phyloP scores from a whole-genome alignment of 129 eudicot species.

The Logfia minima region DNA sequence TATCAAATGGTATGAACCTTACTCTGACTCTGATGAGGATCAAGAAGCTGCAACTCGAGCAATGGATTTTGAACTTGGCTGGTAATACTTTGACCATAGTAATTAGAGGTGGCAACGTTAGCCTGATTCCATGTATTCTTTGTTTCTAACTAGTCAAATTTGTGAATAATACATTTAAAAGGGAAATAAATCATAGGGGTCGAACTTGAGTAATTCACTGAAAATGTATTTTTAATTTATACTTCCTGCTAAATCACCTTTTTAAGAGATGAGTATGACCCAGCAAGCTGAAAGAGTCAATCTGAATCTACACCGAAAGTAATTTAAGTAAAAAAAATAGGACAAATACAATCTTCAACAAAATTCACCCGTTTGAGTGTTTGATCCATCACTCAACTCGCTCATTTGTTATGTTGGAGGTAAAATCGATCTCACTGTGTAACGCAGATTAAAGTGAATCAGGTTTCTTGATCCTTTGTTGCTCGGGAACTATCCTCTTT shows the following conservation, averaged over 20 bases:
- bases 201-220: too few relatives aligned
- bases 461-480: slow-evolving; percentile 99
- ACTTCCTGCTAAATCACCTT: too few relatives aligned
- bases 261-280: neutral
- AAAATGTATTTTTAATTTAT: too few relatives aligned
- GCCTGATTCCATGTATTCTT: too few relatives aligned
- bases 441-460: slow-evolving; percentile 49
- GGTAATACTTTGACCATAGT: slow-evolving; percentile 50
- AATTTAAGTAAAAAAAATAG: too few relatives aligned
- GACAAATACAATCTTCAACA: neutral
- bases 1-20: slow-evolving; percentile 88
- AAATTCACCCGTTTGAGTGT: too few relatives aligned
- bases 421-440: slow-evolving; percentile 26
- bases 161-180: too few relatives aligned
- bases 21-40: slow-evolving; percentile 65
- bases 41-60: slow-evolving; percentile 86
- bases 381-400: too few relatives aligned
- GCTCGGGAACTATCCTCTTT: slow-evolving; percentile 78
- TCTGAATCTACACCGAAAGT: neutral
- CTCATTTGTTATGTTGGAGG: slow-evolving; percentile 6
- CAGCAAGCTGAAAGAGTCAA: neutral
- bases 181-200: too few relatives aligned
- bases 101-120: too few relatives aligned
- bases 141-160: too few relatives aligned
- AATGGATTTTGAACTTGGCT: slow-evolving; percentile 85